These are phyloP conservation scores for Cichorium intybus DNA, from an alignment of 140 eudicot species.

Conservation along the genomic window DNA sequence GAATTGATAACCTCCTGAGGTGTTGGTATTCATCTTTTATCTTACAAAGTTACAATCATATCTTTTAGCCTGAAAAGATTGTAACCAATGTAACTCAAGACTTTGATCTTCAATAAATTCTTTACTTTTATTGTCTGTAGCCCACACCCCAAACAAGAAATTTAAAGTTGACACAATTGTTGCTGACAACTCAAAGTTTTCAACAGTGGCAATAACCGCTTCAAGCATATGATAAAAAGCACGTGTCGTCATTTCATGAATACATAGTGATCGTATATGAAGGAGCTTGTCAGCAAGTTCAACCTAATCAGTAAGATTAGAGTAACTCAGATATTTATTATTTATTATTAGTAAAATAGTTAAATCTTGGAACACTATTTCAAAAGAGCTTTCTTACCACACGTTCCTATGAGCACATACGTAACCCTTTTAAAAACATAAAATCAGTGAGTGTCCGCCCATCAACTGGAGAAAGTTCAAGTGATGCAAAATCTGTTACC, in stretches of 20 bases:
- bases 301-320: slow-evolving; percentile 48
- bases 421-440: slow-evolving; percentile 96
- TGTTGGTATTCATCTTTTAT: slow-evolving; percentile 73
- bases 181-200: slow-evolving; percentile 55
- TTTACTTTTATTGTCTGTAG: slow-evolving; percentile 31
- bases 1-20: slow-evolving; percentile 81
- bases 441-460: slow-evolving; percentile 98
- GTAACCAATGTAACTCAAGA: slow-evolving; percentile 73
- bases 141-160: slow-evolving; percentile 68
- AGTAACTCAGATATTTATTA: slow-evolving; percentile 5
- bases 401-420: slow-evolving; percentile 89
- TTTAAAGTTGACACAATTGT: slow-evolving; percentile 78
- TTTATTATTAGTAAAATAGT: background rate
- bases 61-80: slow-evolving; percentile 62
- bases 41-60: slow-evolving; percentile 76
- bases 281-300: slow-evolving; percentile 99
- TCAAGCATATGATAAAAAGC: slow-evolving; percentile 84
- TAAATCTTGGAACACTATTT: background rate
- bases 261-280: slow-evolving; percentile 92
- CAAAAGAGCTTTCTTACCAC: slow-evolving; percentile 58
- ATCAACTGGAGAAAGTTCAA: slow-evolving; percentile 99
- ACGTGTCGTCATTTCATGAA: slow-evolving; percentile 98
- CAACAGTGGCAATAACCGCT: slow-evolving; percentile 87
- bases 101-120: slow-evolving; percentile 43
- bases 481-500: slow-evolving; percentile 98